These are phyloP conservation scores for Spinacia oleracea DNA, from an alignment of 179 eudicot species.

Conservation along the genomic window DNA sequence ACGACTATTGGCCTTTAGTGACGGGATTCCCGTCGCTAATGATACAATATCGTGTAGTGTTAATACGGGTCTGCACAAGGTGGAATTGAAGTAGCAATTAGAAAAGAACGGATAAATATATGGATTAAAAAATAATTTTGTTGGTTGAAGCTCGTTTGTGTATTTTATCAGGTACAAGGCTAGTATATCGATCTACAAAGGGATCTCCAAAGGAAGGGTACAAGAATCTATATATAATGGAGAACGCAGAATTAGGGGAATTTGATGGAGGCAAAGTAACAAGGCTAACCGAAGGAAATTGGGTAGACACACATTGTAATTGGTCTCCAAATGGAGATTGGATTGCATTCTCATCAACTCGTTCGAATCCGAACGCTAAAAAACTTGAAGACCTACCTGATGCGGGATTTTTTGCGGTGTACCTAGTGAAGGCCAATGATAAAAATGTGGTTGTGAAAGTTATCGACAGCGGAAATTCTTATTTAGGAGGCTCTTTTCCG, in stretches of 20 bases:
- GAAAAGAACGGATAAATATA: no score
- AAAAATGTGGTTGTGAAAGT: slow-evolving; percentile 20
- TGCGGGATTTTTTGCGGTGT: slow-evolving; percentile 25
- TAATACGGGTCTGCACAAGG: no score
- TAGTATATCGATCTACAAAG: slow-evolving; percentile 26
- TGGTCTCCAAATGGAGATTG: slow-evolving; percentile 30
- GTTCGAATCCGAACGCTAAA: slow-evolving; percentile 11
- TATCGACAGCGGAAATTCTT: not conserved
- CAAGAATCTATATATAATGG: slow-evolving; percentile 32
- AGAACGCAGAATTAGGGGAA: slow-evolving; percentile 11
- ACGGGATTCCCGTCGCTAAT: no score
- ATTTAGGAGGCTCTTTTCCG: not conserved
- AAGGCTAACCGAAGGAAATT: slow-evolving; percentile 25
- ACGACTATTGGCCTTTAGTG: no score
- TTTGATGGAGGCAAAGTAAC: slow-evolving; percentile 9
- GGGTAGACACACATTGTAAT: slow-evolving; percentile 35
- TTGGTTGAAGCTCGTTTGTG: no score
- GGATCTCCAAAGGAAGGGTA: no score
- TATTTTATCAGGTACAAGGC: slow-evolving; percentile 8
- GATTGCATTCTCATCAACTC: slow-evolving; percentile 32
- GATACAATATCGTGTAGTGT: no score
- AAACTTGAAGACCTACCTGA: slow-evolving; percentile 13
- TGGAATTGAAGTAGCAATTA: no score
- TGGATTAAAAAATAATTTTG: no score
- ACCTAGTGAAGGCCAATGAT: slow-evolving; percentile 18